Evolutionary conservation across 164 flowering plant species (phyloP).

Genomic region (grape (Vitis vinifera)): DNA sequence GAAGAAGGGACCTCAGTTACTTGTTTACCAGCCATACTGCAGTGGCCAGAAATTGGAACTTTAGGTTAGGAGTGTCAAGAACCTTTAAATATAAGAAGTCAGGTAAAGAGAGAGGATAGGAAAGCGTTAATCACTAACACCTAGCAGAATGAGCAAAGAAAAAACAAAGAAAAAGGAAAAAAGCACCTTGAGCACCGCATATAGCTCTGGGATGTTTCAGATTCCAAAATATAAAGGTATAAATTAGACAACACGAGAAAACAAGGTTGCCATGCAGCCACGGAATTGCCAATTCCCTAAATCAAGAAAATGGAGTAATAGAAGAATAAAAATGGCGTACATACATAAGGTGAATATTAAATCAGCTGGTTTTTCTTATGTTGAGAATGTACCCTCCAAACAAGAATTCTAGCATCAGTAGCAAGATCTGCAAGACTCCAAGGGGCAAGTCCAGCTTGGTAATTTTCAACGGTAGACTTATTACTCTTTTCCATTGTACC

Average conservation of each 20-base stretch:
- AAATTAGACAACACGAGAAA: constrained; percentile 78
- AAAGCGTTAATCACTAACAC: neutral
- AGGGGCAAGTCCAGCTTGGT: constrained; percentile 40
- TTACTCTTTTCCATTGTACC: constrained; percentile 44
- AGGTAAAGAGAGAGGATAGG: neutral
- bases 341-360: neutral
- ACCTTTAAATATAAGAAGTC: neutral
- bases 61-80: neutral
- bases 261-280: constrained; percentile 95
- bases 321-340: constrained; percentile 1
- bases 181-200: constrained; percentile 71
- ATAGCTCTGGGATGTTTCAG: constrained; percentile 68
- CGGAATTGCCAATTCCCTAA: constrained; percentile 94
- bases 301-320: constrained; percentile 13
- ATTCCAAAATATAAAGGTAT: constrained; percentile 82
- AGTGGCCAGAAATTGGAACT: constrained; percentile 10
- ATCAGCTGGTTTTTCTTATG: neutral
- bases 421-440: constrained; percentile 85
- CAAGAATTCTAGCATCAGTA: constrained; percentile 73
- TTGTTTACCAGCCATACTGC: constrained; percentile 96
- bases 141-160: neutral
- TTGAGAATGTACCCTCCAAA: constrained; percentile 74
- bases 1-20: constrained; percentile 83
- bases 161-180: neutral
- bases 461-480: constrained; percentile 34